Conservation (phyloP, 208 protist species). For the Wallacemonas sp. region DNA sequence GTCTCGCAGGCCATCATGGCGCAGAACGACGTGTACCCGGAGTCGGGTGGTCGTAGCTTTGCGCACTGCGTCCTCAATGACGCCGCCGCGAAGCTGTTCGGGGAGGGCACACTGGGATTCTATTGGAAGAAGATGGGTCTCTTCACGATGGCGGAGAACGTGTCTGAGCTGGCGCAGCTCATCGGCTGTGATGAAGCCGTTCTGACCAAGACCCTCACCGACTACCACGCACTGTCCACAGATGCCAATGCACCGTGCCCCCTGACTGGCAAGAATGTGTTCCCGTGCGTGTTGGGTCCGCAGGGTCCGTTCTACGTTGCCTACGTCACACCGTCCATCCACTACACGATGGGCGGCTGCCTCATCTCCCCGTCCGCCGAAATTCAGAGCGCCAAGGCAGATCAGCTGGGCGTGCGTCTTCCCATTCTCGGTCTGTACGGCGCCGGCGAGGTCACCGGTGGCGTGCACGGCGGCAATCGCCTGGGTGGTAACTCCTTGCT, state of each 20-base stretch:
- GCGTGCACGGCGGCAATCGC: constrained; percentile 96
- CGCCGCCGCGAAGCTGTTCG: constrained; percentile 70
- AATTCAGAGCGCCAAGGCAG: constrained; percentile 60
- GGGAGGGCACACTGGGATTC: constrained; percentile 70
- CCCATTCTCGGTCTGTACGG: constrained; percentile 93
- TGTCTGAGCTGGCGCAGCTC: constrained; percentile 50
- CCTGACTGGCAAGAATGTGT: constrained; percentile 80
- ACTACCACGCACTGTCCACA: constrained; percentile 50
- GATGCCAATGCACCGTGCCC: constrained; percentile 30
- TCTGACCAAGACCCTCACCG: constrained; percentile 40
- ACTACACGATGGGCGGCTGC: constrained; percentile 97
- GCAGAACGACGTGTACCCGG: constrained; percentile 62
- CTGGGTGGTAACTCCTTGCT: constrained; percentile 97
- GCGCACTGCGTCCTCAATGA: constrained; percentile 86
- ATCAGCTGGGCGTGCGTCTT: constrained; percentile 21
- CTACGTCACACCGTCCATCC: constrained; percentile 93
- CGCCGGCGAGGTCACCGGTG: constrained; percentile 96
- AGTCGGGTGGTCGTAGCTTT: constrained; percentile 52
- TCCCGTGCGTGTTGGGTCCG: constrained; percentile 58
- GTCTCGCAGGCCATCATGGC: constrained; percentile 91
- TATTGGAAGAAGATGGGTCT: constrained; percentile 81
- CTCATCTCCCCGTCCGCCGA: constrained; percentile 81
- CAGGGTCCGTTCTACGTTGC: constrained; percentile 81
- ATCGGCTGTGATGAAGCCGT: constrained; percentile 50
- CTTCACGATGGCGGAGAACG: constrained; percentile 44